Percentiles rank a stretch among this genome's conserved stretches.
Conservation (phyloP, 2,329 filamentous ascomycete species). For the Penicillium sp. region DNA sequence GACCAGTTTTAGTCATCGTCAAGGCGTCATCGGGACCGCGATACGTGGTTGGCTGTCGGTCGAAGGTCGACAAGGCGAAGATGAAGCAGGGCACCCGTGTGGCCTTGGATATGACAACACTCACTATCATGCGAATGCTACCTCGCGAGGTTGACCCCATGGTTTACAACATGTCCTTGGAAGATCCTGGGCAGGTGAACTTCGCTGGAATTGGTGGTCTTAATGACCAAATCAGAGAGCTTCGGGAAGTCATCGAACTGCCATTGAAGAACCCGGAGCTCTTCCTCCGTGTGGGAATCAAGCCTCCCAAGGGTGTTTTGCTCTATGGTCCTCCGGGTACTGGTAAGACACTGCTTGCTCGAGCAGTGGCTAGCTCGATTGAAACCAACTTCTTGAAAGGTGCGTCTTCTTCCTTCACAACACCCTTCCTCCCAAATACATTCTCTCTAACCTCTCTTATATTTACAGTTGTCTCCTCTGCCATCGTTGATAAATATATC, state of each 20-base stretch:
- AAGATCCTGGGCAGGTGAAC: constrained; percentile 96
- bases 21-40: constrained; percentile 96
- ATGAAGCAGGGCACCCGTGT: constrained; percentile 98
- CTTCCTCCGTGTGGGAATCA: constrained; percentile 95
- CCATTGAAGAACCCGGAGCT: constrained; percentile 98
- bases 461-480: constrained; percentile 83
- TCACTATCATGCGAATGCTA: constrained; percentile 99
- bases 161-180: constrained; percentile 99
- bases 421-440: not conserved
- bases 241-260: constrained; percentile 95
- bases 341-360: constrained; percentile 90
- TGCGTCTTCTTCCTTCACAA: constrained; percentile 41
- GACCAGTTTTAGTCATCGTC: constrained; percentile 73
- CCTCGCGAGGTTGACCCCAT: constrained; percentile 97
- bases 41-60: constrained; percentile 97
- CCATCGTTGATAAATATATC: constrained; percentile 99
- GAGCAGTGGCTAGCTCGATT: constrained; percentile 91
- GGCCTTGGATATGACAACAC: constrained; percentile 97
- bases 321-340: constrained; percentile 96
- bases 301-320: constrained; percentile 95
- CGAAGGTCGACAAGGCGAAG: constrained; percentile 96
- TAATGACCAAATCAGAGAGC: constrained; percentile 96
- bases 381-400: constrained; percentile 99
- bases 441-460: not conserved
- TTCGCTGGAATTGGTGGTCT: constrained; percentile 96